Percentiles rank a stretch among this genome's conserved stretches.
Conservation (phyloP, 2,329 filamentous ascomycete genomes). For the Diaporthe amygdali region DNA sequence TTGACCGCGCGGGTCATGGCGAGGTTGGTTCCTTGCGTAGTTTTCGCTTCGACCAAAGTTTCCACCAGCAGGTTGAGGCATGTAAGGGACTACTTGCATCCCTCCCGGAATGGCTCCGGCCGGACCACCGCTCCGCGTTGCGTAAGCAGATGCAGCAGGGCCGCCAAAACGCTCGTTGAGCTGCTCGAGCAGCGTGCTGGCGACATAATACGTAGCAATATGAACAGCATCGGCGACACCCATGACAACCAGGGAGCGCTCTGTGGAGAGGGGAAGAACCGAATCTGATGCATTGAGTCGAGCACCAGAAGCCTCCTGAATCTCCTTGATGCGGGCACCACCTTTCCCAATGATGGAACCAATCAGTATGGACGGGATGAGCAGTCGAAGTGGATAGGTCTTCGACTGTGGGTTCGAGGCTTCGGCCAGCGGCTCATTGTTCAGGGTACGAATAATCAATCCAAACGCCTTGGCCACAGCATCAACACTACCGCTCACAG, state of each 20-base stretch:
- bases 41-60: constrained; percentile 92
- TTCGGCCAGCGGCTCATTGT: constrained; percentile 91
- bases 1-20: constrained; percentile 75
- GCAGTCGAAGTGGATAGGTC: constrained; percentile 92
- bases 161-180: constrained; percentile 96
- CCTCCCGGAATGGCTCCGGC: constrained; percentile 93
- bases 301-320: constrained; percentile 96
- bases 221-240: constrained; percentile 98
- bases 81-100: constrained; percentile 99
- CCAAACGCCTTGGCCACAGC: constrained; percentile 98
- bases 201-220: constrained; percentile 98
- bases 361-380: constrained; percentile 96
- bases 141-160: constrained; percentile 95
- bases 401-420: constrained; percentile 93
- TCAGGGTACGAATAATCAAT: constrained; percentile 95
- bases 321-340: constrained; percentile 94
- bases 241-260: constrained; percentile 96
- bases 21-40: constrained; percentile 75
- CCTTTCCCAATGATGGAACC: constrained; percentile 99
- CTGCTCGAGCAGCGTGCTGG: constrained; percentile 96
- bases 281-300: constrained; percentile 96
- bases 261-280: constrained; percentile 91
- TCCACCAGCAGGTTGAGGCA: constrained; percentile 88
- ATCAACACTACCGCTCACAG: constrained; percentile 95
- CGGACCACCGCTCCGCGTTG: constrained; percentile 90